Evolutionary conservation across 345 rosid species (phyloP), one percentile per base, ranked within the genome.

Genomic region (Euphorbia tirucalli): DNA sequence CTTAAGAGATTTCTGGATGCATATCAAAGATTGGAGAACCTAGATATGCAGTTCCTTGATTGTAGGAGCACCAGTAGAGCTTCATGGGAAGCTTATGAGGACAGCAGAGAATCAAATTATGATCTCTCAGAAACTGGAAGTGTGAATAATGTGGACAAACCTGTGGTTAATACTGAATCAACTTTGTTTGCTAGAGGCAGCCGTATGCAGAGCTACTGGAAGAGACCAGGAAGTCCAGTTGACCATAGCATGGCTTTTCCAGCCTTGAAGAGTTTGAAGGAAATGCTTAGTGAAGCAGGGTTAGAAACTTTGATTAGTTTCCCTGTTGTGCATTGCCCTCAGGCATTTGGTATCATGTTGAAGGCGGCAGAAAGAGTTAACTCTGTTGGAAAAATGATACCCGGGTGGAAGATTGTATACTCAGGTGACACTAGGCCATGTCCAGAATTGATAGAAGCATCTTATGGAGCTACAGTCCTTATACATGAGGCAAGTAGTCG

Each of bases 381-480:
- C 74, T 77, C 78, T 61, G 74, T 68, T 67, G 95, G 95, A 54
- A 86, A 90, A 83, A 66, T 39, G 48, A 94, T 92, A 68, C 96
- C 89, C 0, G 98, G 98, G 39, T 94, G 98, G 98, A 94, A 90
- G 83, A 77, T 92, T 67, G 98, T 86, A 70, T 92, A 94, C 73
- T 94, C 98, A 2, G 98, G 98, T 24, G 98, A 94, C 80, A 86
- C 98, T 13, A 90, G 98, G 81, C 98, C 98, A 46, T 90, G 97
- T 75, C 90, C 89, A 0, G 92, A 87, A 67, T 75, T 82, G 5
- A 70, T 87, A 0, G 90, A 90, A 78, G 97, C 95, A 48, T 84
- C 93, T 69, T 81, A 75, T 48, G 93, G 88, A 49, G 97, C 97
- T 46, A 92, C 97, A 4, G 79, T 92, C 75, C 98, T 94, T 32